Percentiles rank a stretch among this genome's conserved stretches.
Conservation (phyloP, 1,139 yeast genomes). For the Yarrowia galli region DNA sequence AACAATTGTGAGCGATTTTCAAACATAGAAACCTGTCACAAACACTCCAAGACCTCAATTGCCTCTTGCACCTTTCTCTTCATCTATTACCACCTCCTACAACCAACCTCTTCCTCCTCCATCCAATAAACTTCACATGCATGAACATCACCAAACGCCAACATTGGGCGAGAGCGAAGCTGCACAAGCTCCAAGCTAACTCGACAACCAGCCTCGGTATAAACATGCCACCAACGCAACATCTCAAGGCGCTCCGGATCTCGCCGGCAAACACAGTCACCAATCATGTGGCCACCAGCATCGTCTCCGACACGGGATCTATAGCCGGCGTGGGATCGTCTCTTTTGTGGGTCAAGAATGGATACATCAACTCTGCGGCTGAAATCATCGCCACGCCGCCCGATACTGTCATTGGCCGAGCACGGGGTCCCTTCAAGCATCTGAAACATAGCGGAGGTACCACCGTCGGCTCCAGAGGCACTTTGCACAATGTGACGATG, state of each 20-base stretch:
- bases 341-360: conserved; percentile 10
- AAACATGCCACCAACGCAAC: conserved; percentile 14
- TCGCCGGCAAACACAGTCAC: conserved; percentile 29
- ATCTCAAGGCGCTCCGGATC: conserved; percentile 1
- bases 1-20: no score
- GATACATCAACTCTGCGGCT: conserved; percentile 4
- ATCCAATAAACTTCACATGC: conserved; percentile 13
- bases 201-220: background rate
- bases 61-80: no score
- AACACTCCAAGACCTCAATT: no score
- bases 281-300: conserved; percentile 1
- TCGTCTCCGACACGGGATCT: conserved; percentile 25
- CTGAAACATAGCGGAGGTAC: conserved; percentile 16
- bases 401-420: background rate
- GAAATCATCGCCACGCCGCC: conserved; percentile 30
- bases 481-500: conserved; percentile 26
- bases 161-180: no score
- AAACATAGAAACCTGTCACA: no score
- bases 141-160: conserved; percentile 21
- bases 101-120: background rate
- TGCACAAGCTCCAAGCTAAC: no score
- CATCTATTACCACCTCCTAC: no score
- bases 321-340: conserved; percentile 31
- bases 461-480: conserved; percentile 14
- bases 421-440: background rate